phyloP scores from a whole-genome alignment of 2,329 filamentous ascomycete species.

The Pochonia chlamydosporia region DNA sequence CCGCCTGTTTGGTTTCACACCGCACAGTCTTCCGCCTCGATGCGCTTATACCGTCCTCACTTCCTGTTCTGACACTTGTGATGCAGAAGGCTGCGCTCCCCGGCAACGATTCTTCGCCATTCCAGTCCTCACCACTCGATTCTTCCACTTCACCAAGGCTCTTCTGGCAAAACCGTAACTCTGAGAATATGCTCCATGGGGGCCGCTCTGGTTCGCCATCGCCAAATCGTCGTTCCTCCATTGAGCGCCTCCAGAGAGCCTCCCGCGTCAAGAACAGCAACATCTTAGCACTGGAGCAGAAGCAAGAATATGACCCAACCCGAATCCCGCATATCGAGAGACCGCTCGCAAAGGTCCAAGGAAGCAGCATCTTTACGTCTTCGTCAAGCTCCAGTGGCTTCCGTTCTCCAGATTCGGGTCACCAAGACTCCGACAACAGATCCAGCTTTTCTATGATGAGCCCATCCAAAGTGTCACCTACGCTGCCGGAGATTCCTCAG shows the following conservation, averaged over 20 bases:
- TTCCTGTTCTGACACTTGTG: conserved; percentile 18
- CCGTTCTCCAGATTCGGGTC: conserved; percentile 41
- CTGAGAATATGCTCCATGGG: conserved; percentile 69
- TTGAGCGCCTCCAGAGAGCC: conserved; percentile 90
- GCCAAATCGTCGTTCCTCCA: conserved; percentile 77
- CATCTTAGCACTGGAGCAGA: conserved; percentile 89
- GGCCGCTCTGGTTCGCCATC: conserved; percentile 58
- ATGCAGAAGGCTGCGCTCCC: conserved; percentile 57
- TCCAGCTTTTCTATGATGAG: conserved; percentile 27
- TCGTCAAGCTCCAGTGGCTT: conserved; percentile 49
- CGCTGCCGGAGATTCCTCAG: conserved; percentile 6
- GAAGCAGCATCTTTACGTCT: conserved; percentile 62
- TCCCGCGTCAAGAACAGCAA: conserved; percentile 97
- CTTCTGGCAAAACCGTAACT: conserved; percentile 83
- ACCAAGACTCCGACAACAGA: conserved; percentile 42
- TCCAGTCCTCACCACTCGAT: conserved; percentile 75
- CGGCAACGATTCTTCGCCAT: conserved; percentile 71
- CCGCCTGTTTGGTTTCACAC: conserved; percentile 8
- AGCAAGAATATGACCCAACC: conserved; percentile 85
- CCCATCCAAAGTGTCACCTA: conserved; percentile 17
- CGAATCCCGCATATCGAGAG: conserved; percentile 73
- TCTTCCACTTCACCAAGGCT: conserved; percentile 68
- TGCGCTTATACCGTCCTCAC: neutral
- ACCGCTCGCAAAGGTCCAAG: conserved; percentile 71
- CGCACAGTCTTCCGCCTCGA: neutral